Conservation (phyloP, 768 basidiomycete genomes). For the Kwoniella sp. region DNA sequence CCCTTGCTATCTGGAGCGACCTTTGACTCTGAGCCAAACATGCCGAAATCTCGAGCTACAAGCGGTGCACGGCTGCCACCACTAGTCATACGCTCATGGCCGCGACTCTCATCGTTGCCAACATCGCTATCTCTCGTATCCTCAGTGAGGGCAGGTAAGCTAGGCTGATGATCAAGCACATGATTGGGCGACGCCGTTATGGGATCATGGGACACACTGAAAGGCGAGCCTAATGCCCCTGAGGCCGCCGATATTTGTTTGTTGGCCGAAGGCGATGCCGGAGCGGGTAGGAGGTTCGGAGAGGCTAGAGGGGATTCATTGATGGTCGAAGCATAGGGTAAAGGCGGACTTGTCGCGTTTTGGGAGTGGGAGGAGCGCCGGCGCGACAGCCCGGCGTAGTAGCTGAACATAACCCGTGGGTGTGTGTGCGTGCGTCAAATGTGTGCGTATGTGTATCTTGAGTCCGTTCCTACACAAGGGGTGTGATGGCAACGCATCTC, state of each 20-base stretch:
- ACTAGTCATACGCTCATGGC: background rate
- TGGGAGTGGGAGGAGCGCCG: slow-evolving; percentile 7
- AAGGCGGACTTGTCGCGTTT: slow-evolving; percentile 11
- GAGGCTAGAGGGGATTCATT: slow-evolving; percentile 6
- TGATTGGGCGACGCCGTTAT: background rate
- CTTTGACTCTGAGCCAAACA: slow-evolving; percentile 1
- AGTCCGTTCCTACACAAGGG: no score
- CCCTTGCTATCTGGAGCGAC: background rate
- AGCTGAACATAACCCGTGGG: slow-evolving; percentile 9
- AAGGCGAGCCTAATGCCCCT: slow-evolving; percentile 16
- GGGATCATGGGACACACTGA: slow-evolving; percentile 9
- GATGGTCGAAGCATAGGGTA: slow-evolving; percentile 8
- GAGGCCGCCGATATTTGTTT: background rate
- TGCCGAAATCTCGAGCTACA: slow-evolving; percentile 19
- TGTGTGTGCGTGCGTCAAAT: background rate
- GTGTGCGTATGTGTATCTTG: no score
- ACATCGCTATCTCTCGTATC: background rate
- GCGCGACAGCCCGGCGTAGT: slow-evolving; percentile 14
- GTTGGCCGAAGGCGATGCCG: slow-evolving; percentile 1
- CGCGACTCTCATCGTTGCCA: background rate
- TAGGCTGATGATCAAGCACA: background rate
- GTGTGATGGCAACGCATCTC: no score
- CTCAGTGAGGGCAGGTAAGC: slow-evolving; percentile 12
- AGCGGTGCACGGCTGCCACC: slow-evolving; percentile 13
- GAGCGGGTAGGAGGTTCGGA: background rate